Evolutionary conservation across 495 filamentous ascomycete species (phyloP).

Genomic region (Hypoxylon fragiforme): DNA sequence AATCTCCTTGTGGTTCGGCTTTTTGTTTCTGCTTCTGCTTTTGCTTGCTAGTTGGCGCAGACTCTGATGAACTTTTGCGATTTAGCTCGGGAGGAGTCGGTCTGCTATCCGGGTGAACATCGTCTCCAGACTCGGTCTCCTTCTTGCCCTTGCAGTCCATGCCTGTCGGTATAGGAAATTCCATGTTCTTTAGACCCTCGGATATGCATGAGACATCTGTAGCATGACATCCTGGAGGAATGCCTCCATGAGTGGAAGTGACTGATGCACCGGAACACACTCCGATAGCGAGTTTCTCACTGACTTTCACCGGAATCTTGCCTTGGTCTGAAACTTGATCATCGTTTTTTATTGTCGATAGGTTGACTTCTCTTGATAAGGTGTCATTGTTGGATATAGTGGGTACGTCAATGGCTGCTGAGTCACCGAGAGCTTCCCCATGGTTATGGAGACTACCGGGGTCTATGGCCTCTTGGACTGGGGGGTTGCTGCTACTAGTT

Average conservation of each 20-base stretch:
- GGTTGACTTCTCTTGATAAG: not conserved
- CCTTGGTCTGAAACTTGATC: constrained; percentile 10
- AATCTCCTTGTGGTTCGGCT: constrained; percentile 4
- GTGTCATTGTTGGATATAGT: not conserved
- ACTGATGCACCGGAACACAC: not conserved
- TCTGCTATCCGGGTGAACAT: not conserved
- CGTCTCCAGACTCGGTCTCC: not conserved
- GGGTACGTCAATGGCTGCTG: not conserved
- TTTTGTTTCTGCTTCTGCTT: constrained; percentile 24
- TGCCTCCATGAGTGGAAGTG: not conserved
- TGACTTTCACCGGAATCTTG: constrained; percentile 5
- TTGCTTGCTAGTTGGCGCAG: constrained; percentile 14
- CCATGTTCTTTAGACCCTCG: not conserved
- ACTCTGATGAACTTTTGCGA: not conserved
- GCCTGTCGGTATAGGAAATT: not conserved
- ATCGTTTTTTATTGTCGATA: not conserved
- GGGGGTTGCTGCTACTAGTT: not conserved
- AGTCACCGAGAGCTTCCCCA: not conserved
- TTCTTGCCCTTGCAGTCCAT: not conserved
- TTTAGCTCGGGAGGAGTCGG: not conserved
- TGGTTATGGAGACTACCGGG: too few species aligned
- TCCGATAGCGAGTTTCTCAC: not conserved
- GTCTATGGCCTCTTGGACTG: not conserved
- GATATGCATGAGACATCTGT: not conserved
- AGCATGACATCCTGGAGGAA: not conserved